These are phyloP conservation scores for Chlamydomonas sp. DNA, from an alignment of 139 green algal species.

Conservation along the genomic window DNA sequence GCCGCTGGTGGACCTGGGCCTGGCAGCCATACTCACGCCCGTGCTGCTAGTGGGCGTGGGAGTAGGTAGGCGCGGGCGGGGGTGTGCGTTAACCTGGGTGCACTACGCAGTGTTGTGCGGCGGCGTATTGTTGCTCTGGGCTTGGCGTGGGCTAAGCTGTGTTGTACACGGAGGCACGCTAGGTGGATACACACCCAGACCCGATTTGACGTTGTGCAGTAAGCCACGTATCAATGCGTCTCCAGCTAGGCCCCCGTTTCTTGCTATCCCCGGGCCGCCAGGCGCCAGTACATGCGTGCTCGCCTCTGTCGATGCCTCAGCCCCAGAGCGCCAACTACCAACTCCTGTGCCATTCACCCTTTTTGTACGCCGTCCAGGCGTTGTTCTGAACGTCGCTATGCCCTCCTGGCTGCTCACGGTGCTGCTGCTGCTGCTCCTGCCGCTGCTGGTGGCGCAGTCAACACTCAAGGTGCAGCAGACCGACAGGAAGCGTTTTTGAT, in stretches of 20 bases:
- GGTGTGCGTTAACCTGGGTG: too few relatives aligned
- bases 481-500: neutral
- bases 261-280: too few relatives aligned
- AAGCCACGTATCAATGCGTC: too few relatives aligned
- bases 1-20: slow-evolving; percentile 48
- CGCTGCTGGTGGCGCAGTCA: slow-evolving; percentile 4
- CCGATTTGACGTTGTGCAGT: too few relatives aligned
- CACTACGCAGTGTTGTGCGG: too few relatives aligned
- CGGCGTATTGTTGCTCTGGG: too few relatives aligned
- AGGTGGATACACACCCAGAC: too few relatives aligned
- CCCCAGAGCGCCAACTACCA: neutral
- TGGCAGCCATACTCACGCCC: slow-evolving; percentile 48
- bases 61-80: slow-evolving; percentile 3
- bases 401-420: slow-evolving; percentile 56
- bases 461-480: slow-evolving; percentile 14
- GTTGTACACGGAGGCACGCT: too few relatives aligned
- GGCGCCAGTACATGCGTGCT: neutral
- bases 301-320: neutral
- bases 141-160: too few relatives aligned
- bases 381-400: slow-evolving; percentile 58
- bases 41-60: slow-evolving; percentile 53
- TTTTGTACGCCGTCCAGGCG: slow-evolving; percentile 37
- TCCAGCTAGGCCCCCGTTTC: too few relatives aligned
- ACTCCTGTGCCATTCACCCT: neutral
- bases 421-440: slow-evolving; percentile 52